phyloP scores from a whole-genome alignment of 2,329 filamentous ascomycete genomes.

The Rosellinia necatrix region DNA sequence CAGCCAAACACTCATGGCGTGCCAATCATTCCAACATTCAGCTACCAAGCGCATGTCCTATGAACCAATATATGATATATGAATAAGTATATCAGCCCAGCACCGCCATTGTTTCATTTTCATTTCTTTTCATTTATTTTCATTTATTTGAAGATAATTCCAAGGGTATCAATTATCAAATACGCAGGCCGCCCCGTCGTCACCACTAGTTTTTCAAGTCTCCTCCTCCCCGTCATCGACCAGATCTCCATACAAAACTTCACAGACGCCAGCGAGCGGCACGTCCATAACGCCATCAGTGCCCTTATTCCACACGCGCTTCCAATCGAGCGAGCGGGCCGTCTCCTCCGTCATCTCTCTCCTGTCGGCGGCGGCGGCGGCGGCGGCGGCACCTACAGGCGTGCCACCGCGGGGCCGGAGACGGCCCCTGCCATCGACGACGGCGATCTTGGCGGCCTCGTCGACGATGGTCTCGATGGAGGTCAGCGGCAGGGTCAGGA shows the following conservation, averaged over 20 bases:
- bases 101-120: conserved; percentile 5
- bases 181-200: conserved; percentile 19
- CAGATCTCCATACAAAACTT: conserved; percentile 80
- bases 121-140: too few relatives aligned
- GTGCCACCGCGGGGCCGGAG: conserved; percentile 43
- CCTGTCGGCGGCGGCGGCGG: conserved; percentile 45
- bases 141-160: conserved; percentile 3
- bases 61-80: too few relatives aligned
- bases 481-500: conserved; percentile 78
- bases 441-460: conserved; percentile 82
- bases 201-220: too few relatives aligned
- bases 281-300: conserved; percentile 98
- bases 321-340: conserved; percentile 66
- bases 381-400: too few relatives aligned
- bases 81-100: too few relatives aligned
- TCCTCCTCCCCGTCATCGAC: conserved; percentile 30
- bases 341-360: conserved; percentile 44
- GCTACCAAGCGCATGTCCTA: too few relatives aligned
- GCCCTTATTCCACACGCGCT: conserved; percentile 82
- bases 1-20: too few relatives aligned
- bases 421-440: conserved; percentile 72
- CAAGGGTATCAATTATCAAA: conserved; percentile 25
- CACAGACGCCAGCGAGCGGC: conserved; percentile 90
- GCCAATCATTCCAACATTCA: too few relatives aligned
- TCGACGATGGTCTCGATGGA: conserved; percentile 91